A percentile compares a stretch with the other conserved stretches of the same genome.
Conservation (phyloP, 257 asterid genomes). For the Solanum stenotomum region DNA sequence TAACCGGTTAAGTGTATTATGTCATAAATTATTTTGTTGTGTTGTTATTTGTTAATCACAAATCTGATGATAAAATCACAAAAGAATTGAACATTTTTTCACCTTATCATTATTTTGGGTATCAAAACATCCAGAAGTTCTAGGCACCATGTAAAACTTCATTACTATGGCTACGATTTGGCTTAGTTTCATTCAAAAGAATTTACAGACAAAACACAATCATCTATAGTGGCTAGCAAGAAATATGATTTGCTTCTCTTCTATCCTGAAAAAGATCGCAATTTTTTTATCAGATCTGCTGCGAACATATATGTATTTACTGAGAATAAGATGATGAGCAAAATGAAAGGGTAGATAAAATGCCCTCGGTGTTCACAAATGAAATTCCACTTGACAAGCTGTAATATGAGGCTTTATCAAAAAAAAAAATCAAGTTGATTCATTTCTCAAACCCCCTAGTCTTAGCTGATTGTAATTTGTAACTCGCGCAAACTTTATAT, state of each 20-base stretch:
- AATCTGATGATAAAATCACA: not conserved
- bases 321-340: not conserved
- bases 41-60: not conserved
- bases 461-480: not conserved
- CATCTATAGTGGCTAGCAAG: not conserved
- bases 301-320: not conserved
- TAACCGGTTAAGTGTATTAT: not conserved
- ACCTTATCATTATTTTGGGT: not conserved
- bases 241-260: not conserved
- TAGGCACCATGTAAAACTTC: not conserved
- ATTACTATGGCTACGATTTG: not conserved
- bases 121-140: not conserved
- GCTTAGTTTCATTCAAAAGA: not conserved
- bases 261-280: not conserved
- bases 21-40: not conserved
- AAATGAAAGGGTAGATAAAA: not conserved
- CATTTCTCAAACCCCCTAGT: not conserved
- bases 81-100: not conserved
- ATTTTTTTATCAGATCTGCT: not conserved
- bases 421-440: not conserved
- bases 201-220: not conserved
- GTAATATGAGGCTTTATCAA: not conserved
- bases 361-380: not conserved
- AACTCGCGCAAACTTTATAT: not conserved
- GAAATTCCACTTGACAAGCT: not conserved